These are phyloP conservation scores for Linum usitatissimum DNA, from an alignment of 345 rosid species.

Conservation along the genomic window DNA sequence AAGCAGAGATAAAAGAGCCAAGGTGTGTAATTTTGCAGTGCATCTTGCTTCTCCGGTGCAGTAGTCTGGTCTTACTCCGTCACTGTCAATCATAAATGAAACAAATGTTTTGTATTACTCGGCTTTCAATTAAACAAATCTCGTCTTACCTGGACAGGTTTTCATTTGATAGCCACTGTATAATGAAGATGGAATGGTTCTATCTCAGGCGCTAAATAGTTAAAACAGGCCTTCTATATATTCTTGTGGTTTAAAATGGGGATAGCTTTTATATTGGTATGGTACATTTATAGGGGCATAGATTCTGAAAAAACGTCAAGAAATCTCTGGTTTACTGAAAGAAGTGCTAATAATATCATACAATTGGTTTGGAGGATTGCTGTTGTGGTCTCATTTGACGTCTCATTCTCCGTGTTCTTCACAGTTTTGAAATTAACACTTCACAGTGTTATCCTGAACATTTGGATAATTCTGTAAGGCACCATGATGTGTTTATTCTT, in stretches of 20 bases:
- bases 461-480: background rate
- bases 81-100: too few species aligned
- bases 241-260: too few species aligned
- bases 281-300: too few species aligned
- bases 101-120: too few species aligned
- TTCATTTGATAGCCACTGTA: too few species aligned
- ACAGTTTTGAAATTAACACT: background rate
- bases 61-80: background rate
- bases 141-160: too few species aligned
- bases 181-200: too few species aligned
- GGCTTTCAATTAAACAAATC: too few species aligned
- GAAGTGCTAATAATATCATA: background rate
- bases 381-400: background rate
- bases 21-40: conserved; percentile 30
- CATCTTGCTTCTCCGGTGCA: background rate
- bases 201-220: too few species aligned
- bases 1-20: conserved; percentile 70
- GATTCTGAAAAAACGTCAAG: too few species aligned
- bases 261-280: too few species aligned
- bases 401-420: background rate
- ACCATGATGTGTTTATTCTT: background rate
- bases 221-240: too few species aligned
- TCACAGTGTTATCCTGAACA: background rate
- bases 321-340: background rate
- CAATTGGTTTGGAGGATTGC: background rate